phyloP scores from a whole-genome alignment of 371 early-diverging fungal genomes.

The Blyttiomyces sp. region DNA sequence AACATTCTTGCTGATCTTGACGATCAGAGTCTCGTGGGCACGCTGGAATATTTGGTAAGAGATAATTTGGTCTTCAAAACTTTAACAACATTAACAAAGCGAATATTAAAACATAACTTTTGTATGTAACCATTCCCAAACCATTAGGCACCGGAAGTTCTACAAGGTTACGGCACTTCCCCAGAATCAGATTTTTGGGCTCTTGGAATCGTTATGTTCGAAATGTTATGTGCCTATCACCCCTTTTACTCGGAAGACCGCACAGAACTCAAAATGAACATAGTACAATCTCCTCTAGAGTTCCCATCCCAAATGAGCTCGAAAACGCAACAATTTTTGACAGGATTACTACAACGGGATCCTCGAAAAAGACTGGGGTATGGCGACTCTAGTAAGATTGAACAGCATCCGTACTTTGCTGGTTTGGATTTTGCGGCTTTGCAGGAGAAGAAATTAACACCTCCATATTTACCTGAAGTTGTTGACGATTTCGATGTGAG shows the following conservation, averaged over 20 bases:
- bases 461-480: slow-evolving; percentile 47
- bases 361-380: slow-evolving; percentile 30
- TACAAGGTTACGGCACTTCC: slow-evolving; percentile 43
- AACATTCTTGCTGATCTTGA: slow-evolving; percentile 36
- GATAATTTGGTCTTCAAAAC: background rate
- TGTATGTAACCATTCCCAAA: slow-evolving; percentile 23
- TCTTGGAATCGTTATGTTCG: slow-evolving; percentile 54
- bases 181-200: slow-evolving; percentile 60
- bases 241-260: slow-evolving; percentile 45
- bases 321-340: slow-evolving; percentile 24
- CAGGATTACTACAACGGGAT: slow-evolving; percentile 26
- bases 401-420: slow-evolving; percentile 37
- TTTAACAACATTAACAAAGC: too few species aligned
- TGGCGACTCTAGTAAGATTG: slow-evolving; percentile 28
- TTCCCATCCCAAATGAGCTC: slow-evolving; percentile 29
- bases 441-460: slow-evolving; percentile 31
- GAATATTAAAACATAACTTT: slow-evolving; percentile 10
- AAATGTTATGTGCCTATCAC: slow-evolving; percentile 51
- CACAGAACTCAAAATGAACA: slow-evolving; percentile 31
- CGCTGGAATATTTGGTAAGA: slow-evolving; percentile 50
- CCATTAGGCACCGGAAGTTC: slow-evolving; percentile 57
- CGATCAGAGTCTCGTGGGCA: slow-evolving; percentile 46
- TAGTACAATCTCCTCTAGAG: slow-evolving; percentile 26
- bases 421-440: slow-evolving; percentile 40
- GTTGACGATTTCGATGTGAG: slow-evolving; percentile 40